These are phyloP conservation scores for Crinitomyces ghanaensis DNA, from an alignment of 805 yeast genomes.

Conservation along the genomic window DNA sequence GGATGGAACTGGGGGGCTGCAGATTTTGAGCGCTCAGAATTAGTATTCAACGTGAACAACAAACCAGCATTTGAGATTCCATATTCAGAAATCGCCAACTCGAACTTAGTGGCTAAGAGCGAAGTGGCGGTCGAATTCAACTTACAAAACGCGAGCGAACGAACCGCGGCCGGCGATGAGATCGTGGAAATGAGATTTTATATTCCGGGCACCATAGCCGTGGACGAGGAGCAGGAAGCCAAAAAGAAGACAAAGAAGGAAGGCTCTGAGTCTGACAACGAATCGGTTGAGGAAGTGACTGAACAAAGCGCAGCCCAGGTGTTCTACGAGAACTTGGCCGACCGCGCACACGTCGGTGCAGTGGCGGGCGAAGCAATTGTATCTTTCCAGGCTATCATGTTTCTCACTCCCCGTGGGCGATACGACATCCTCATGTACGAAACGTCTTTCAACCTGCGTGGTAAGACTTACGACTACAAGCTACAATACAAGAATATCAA, in stretches of 20 bases:
- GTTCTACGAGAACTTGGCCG: constrained; percentile 84
- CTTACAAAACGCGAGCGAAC: constrained; percentile 37
- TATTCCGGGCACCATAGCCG: constrained; percentile 70
- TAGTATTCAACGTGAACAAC: constrained; percentile 74
- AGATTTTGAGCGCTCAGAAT: constrained; percentile 84
- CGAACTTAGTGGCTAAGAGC: constrained; percentile 81
- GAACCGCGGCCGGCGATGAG: constrained; percentile 80
- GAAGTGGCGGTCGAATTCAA: constrained; percentile 89
- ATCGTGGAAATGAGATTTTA: constrained; percentile 88
- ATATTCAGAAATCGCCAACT: constrained; percentile 63
- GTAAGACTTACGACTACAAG: constrained; percentile 96
- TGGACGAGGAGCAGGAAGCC: constrained; percentile 27
- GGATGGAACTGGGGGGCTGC: constrained; percentile 99
- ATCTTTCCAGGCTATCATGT: constrained; percentile 79
- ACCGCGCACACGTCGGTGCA: constrained; percentile 88
- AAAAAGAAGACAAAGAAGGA: constrained; percentile 6
- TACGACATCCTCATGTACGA: constrained; percentile 93
- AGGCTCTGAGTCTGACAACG: constrained; percentile 20
- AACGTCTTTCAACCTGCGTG: constrained; percentile 77
- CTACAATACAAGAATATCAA: constrained; percentile 83
- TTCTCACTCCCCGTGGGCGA: constrained; percentile 97
- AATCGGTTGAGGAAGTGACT: constrained; percentile 28
- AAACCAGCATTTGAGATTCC: constrained; percentile 91
- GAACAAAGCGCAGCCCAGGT: constrained; percentile 66
- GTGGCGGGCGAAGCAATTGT: constrained; percentile 92